Percentiles rank a stretch among this genome's conserved stretches.
Evolutionary conservation across 2,329 filamentous ascomycete species (phyloP).

Genomic region (Colletotrichum lupini): DNA sequence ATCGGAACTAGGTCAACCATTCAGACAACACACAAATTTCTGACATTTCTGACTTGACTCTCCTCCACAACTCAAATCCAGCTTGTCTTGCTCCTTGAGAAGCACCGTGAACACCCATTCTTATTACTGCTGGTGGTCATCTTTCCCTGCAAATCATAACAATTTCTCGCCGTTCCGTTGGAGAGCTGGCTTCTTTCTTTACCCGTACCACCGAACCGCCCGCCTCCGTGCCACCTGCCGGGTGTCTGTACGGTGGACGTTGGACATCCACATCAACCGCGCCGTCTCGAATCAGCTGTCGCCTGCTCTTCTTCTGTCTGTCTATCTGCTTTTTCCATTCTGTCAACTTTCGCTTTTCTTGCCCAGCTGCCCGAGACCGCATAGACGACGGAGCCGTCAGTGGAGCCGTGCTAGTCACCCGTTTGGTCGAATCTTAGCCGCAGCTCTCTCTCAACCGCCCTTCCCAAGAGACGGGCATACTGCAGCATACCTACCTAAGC

Average conservation of each 20-base stretch:
- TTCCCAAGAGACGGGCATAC: conserved; percentile 18
- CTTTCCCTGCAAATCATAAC: neutral
- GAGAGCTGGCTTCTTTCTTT: neutral
- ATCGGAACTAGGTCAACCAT: conserved; percentile 11
- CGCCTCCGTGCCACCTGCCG: neutral
- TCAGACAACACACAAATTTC: conserved; percentile 16
- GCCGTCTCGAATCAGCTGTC: neutral
- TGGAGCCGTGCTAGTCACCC: conserved; percentile 27
- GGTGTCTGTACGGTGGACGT: conserved; percentile 1
- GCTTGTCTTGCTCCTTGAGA: neutral
- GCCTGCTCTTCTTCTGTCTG: neutral
- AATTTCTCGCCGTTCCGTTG: neutral
- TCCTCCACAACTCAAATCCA: neutral
- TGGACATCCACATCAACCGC: conserved; percentile 9
- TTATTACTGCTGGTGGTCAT: neutral
- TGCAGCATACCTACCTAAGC: conserved; percentile 11
- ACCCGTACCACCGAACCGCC: conserved; percentile 9
- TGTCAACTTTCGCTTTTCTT: conserved; percentile 8
- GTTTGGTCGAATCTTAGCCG: conserved; percentile 35
- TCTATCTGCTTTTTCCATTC: neutral
- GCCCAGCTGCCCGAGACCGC: conserved; percentile 12
- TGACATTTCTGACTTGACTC: neutral
- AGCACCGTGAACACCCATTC: neutral
- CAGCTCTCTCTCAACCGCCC: conserved; percentile 31
- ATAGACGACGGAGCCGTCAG: conserved; percentile 17